Conservation (phyloP, 2,329 filamentous ascomycete genomes). For the Pseudocercospora pini-densiflorae region DNA sequence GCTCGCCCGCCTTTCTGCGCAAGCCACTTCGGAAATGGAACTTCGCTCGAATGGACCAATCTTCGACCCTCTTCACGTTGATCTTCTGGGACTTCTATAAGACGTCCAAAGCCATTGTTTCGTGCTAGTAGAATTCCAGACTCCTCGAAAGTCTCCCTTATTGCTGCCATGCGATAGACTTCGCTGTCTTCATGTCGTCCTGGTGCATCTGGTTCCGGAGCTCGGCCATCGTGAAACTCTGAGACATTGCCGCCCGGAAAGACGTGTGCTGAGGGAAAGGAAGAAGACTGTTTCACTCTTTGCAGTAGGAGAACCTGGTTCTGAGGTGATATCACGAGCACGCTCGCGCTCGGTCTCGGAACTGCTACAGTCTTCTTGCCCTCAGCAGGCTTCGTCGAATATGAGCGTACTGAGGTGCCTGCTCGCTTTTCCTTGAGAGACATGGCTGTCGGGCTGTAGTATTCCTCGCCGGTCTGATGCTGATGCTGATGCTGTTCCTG, state of each 20-base stretch:
- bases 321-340: constrained; percentile 80
- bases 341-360: constrained; percentile 70
- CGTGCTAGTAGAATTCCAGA: constrained; percentile 82
- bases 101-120: constrained; percentile 52
- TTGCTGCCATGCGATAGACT: constrained; percentile 79
- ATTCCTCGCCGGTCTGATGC: neutral
- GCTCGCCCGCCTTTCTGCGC: constrained; percentile 60
- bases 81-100: constrained; percentile 65
- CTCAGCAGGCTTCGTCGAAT: constrained; percentile 19
- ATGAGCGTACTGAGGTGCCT: constrained; percentile 18
- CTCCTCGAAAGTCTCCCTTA: constrained; percentile 94
- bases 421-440: constrained; percentile 19
- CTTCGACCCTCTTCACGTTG: constrained; percentile 69
- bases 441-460: constrained; percentile 9
- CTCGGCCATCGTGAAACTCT: constrained; percentile 71
- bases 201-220: constrained; percentile 55
- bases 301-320: constrained; percentile 90
- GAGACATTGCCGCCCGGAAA: constrained; percentile 92
- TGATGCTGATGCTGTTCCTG: constrained; percentile 6
- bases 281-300: constrained; percentile 78
- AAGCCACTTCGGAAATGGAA: constrained; percentile 71
- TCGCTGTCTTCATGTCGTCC: constrained; percentile 70
- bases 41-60: constrained; percentile 68
- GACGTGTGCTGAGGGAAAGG: constrained; percentile 91
- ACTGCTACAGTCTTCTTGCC: constrained; percentile 47